Base-by-base conservation (phyloP, 192 early-diverging fungal genomes). In the Coemansia sp. region DNA sequence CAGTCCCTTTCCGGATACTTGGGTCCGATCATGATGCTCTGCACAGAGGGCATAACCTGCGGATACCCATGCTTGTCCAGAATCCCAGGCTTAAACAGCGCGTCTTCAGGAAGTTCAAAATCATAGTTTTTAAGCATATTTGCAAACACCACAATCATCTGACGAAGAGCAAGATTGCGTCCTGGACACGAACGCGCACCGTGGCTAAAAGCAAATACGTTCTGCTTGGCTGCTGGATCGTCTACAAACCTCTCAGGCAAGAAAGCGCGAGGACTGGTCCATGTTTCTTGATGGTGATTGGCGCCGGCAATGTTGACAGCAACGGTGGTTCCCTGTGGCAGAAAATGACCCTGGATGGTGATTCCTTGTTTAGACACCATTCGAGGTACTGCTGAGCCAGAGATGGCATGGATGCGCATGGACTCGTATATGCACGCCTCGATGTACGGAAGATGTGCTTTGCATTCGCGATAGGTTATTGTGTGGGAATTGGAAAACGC, bases 81-180 rank as follows among this genome's bases (percentile, higher is more conserved):
- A 30, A 77, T 55, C 7, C 32, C 34, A 0, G 80, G 80, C n/a
- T 77, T 71, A 8, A 58, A 65, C 55, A 56, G 55, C 30, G 60
- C 54, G 55, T 82, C 75, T 11, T 38, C 14, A 1, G 80, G 80
- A 25, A 82, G 38, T 45, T 48, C 52, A 61, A 68, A 20, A 33
- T 82, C 64, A 22, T 77, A 82, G 61, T 82, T 71, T 40, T 74
- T 76, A 45, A 82, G 64, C 1, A 74, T 17, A 17, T 74, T 80
- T 5, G 68, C 68, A 40, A 80, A 30, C 8, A 74, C 62, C 1
- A 69, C 67, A 20, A 74, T 51, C 72, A 80, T 70, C 56, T 74
- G 72, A 51, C 65, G 64, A 60, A 65, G 55, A 7, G 71, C 77
- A 45, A 80, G 52, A 30, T 80, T 31, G 10, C 68, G 56, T 16